Percentiles rank a stretch among this genome's conserved stretches.
phyloP scores from a whole-genome alignment of 2,329 filamentous ascomycete species.

The Dothiorella sarmentorum region DNA sequence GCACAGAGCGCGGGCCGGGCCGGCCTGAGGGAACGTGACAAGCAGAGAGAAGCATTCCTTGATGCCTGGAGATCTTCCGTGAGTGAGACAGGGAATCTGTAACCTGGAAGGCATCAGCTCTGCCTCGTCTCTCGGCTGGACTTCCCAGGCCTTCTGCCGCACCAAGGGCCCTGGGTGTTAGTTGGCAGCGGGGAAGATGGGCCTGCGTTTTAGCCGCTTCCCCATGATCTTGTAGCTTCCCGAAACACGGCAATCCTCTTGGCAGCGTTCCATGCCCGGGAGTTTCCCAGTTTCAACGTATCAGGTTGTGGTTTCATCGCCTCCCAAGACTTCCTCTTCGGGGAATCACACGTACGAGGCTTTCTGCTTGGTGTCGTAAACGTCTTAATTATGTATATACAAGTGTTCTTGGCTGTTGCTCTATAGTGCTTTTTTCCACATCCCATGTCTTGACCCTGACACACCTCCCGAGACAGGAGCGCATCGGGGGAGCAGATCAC shows the following conservation, averaged over 20 bases:
- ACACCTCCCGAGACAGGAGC: not conserved
- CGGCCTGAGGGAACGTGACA: not conserved
- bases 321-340: not conserved
- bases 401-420: constrained; percentile 8
- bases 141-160: not conserved
- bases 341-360: not conserved
- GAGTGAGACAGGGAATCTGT: not conserved
- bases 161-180: not conserved
- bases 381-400: constrained; percentile 4
- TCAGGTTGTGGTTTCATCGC: constrained; percentile 2
- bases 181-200: not conserved
- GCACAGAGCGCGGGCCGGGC: constrained; percentile 2
- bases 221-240: not conserved
- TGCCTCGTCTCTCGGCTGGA: constrained; percentile 3
- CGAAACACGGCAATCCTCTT: constrained; percentile 6
- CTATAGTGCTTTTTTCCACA: not conserved
- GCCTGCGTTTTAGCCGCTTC: constrained; percentile 11
- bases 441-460: constrained; percentile 2
- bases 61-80: not conserved
- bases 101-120: not conserved
- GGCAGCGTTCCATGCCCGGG: not conserved
- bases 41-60: not conserved
- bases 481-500: not conserved
- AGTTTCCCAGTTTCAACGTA: not conserved
- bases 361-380: not conserved